Percentiles rank a stretch among this genome's conserved stretches.
Evolutionary conservation across 1,139 yeast genomes (phyloP).

Genomic region (Saccharomyces pastorianus): DNA sequence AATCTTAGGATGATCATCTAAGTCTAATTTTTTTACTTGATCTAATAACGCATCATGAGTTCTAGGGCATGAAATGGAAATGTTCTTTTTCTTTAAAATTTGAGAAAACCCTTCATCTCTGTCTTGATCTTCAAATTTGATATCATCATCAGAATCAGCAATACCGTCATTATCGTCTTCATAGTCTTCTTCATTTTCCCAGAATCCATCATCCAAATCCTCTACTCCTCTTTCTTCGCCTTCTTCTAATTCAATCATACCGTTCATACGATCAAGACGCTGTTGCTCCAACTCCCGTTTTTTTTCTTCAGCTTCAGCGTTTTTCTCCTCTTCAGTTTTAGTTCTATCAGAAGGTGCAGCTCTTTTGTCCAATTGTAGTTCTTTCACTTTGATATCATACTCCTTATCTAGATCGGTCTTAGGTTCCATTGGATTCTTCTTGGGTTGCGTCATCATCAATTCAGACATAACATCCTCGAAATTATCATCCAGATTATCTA

Average conservation of each 20-base stretch:
- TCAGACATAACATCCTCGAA: conserved; percentile 73
- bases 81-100: conserved; percentile 4
- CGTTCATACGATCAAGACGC: conserved; percentile 79
- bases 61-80: conserved; percentile 45
- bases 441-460: conserved; percentile 32
- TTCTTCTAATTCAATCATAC: conserved; percentile 40
- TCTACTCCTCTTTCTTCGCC: conserved; percentile 56
- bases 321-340: conserved; percentile 80
- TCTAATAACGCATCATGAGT: conserved; percentile 44
- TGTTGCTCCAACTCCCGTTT: conserved; percentile 66
- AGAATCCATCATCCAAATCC: conserved; percentile 52
- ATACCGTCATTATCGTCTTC: conserved; percentile 30
- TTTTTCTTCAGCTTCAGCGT: conserved; percentile 58
- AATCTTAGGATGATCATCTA: conserved; percentile 40
- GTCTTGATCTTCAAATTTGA: conserved; percentile 15
- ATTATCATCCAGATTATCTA: conserved; percentile 68
- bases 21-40: conserved; percentile 34
- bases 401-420: conserved; percentile 26
- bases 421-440: conserved; percentile 11
- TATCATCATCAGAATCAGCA: conserved; percentile 30
- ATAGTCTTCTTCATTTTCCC: conserved; percentile 46
- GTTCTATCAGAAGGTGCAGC: conserved; percentile 96
- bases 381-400: conserved; percentile 73
- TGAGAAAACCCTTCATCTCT: conserved; percentile 6
- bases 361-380: conserved; percentile 73